A percentile compares a stretch with the other conserved stretches of the same genome.
phyloP scores from a whole-genome alignment of 495 filamentous ascomycete species.

The Hypoxylon subgilvum region DNA sequence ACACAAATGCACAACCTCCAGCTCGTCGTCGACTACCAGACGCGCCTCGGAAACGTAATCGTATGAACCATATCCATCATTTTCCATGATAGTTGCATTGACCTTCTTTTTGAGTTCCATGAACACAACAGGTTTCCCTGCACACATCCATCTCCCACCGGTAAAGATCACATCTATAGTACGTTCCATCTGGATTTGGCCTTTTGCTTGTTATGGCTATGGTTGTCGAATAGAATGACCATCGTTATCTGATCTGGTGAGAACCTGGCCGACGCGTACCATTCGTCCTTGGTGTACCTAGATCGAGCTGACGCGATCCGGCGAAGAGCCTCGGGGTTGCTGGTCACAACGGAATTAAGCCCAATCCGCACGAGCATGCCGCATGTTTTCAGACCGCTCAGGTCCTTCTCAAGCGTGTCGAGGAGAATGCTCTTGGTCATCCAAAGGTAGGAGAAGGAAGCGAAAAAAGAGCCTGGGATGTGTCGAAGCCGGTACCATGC shows the following conservation, averaged over 20 bases:
- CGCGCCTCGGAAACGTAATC: too few species aligned
- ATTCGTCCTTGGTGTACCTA: slow-evolving; percentile 15
- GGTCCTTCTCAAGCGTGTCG: background rate
- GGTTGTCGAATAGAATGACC: slow-evolving; percentile 6
- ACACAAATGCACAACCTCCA: too few species aligned
- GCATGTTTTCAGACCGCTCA: background rate
- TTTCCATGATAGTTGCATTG: too few species aligned
- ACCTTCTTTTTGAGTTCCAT: slow-evolving; percentile 41
- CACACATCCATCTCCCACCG: slow-evolving; percentile 46
- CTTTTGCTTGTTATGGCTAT: slow-evolving; percentile 13
- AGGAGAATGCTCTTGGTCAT: slow-evolving; percentile 12
- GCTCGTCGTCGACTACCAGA: too few species aligned
- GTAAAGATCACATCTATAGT: slow-evolving; percentile 48
- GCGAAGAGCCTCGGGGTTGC: slow-evolving; percentile 34
- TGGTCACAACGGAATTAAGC: slow-evolving; percentile 39
- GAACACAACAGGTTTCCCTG: slow-evolving; percentile 31
- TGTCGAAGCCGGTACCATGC: slow-evolving; percentile 37
- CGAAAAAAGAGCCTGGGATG: slow-evolving; percentile 35
- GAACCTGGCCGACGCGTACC: slow-evolving; percentile 1
- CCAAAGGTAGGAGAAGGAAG: slow-evolving; percentile 34
- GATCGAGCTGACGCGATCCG: slow-evolving; percentile 3
- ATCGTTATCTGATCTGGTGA: background rate
- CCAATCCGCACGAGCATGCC: slow-evolving; percentile 31
- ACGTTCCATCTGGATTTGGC: slow-evolving; percentile 42
- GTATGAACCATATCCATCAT: too few species aligned